phyloP scores from a whole-genome alignment of 495 filamentous ascomycete genomes.

The Neurospora tetraspora region DNA sequence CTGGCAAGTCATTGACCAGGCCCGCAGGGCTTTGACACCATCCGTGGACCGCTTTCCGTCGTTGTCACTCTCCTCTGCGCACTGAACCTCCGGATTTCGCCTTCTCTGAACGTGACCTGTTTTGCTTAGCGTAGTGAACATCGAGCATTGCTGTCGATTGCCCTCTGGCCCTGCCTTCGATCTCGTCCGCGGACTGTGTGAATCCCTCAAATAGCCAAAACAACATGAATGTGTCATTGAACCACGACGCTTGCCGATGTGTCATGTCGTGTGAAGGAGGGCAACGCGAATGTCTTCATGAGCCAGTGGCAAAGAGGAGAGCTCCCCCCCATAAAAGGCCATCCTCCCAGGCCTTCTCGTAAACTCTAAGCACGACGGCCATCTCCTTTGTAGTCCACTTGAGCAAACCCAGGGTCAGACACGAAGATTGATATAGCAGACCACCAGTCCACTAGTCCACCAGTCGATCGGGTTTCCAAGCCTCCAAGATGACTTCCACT shows the following conservation, averaged over 20 bases:
- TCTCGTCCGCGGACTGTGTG: background rate
- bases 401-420: background rate
- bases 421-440: background rate
- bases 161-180: background rate
- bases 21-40: background rate
- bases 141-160: background rate
- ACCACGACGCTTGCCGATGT: background rate
- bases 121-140: accelerated
- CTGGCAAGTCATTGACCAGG: background rate
- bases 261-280: background rate
- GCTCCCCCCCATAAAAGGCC: background rate
- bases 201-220: background rate
- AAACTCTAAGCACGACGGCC: background rate
- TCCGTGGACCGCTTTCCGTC: background rate
- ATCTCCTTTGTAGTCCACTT: background rate
- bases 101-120: background rate
- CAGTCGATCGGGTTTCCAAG: background rate
- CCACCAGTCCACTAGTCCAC: background rate
- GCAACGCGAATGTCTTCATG: background rate
- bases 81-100: accelerated
- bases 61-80: background rate
- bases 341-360: background rate
- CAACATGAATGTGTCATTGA: background rate
- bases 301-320: too few relatives aligned
- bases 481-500: background rate